These are phyloP conservation scores for Fonsecaea pedrosoi DNA, from an alignment of 2,329 filamentous ascomycete genomes.

Conservation along the genomic window DNA sequence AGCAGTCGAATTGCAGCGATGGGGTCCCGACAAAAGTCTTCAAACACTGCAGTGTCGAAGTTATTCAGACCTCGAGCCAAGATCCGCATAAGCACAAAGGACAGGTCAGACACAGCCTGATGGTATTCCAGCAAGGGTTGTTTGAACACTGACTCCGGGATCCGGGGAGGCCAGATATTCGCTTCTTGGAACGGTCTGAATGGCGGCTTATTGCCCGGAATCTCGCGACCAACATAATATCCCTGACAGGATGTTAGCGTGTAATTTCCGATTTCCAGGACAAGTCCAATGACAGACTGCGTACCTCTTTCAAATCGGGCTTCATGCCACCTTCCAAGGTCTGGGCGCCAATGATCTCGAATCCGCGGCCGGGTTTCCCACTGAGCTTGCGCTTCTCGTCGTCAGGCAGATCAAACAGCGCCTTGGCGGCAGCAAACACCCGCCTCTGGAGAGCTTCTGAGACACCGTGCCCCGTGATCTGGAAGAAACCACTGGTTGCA, in stretches of 20 bases:
- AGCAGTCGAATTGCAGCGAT: constrained; percentile 42
- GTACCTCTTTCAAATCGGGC: constrained; percentile 44
- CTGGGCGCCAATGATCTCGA: constrained; percentile 42
- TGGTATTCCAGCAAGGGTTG: constrained; percentile 32
- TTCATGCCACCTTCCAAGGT: constrained; percentile 40
- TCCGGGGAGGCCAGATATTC: constrained; percentile 31
- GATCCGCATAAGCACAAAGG: constrained; percentile 39
- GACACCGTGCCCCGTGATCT: constrained; percentile 59
- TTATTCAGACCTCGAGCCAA: constrained; percentile 58
- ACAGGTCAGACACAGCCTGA: constrained; percentile 23
- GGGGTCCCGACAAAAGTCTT: constrained; percentile 40
- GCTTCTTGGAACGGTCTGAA: constrained; percentile 33
- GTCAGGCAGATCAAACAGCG: constrained; percentile 56
- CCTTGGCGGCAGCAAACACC: constrained; percentile 52
- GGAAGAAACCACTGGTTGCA: constrained; percentile 60
- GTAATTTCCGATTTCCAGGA: neutral
- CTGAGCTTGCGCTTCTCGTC: constrained; percentile 37
- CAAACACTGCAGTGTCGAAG: constrained; percentile 44
- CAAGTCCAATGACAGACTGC: neutral
- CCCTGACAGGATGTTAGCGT: constrained; percentile 27
- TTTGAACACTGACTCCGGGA: constrained; percentile 26
- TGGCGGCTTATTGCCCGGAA: constrained; percentile 32
- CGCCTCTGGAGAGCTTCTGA: constrained; percentile 49
- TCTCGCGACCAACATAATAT: constrained; percentile 41
- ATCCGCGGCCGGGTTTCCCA: constrained; percentile 38